Base-by-base conservation (phyloP, 495 filamentous ascomycete genomes). In the Cryomyces antarcticus region DNA sequence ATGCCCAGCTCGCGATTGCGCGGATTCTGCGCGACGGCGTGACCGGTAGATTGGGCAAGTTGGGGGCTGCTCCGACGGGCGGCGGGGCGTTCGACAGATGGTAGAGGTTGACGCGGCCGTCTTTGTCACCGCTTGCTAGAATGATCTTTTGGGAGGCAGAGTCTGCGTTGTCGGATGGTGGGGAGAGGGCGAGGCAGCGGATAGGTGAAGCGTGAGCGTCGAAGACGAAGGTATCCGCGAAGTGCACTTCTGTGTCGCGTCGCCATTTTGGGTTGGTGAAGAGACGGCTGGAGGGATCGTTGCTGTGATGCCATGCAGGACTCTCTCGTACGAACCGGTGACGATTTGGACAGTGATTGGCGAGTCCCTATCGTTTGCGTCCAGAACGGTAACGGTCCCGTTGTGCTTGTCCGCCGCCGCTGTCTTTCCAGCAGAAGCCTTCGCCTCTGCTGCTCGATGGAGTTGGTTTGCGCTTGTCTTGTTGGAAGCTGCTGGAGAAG, bases 51-150 rank as follows among this genome's bases (percentile, higher is more conserved):
- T 73, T 72, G 30, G 76, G 72, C 39, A 80, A 10, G 10, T 41
- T 28, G 7, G 52, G 46, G 4, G 39, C 51, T 1, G 42, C 30
- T 3, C 11, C n/a, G 6, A 29, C 28, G 31, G 44, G 55, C 0
- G 82, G 78, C 7, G 78, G 71, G 31, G 72, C 67, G 29, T 81
- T 79, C 9, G 86, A 89, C 39, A 99, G 64, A 39, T 79, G 80
- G 66, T 94, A 96, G 45, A 99, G 70, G 56, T 96, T 93, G 63
- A 99, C 82, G 34, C 80, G 78, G 59, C 93, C 83, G 62, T 99
- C 89, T 17, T 82, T 83, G 57, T 78, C 75, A 45, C 92, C 93
- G 29, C 73, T 92, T 38, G 92, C 89, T 40, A 96, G 72, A 40
- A 86, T 75, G 39, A 89, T 68, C 55, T 84, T 93, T 52, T 78